Conservation (phyloP, 2,329 filamentous ascomycete genomes). For the Sarocladium kiliense region DNA sequence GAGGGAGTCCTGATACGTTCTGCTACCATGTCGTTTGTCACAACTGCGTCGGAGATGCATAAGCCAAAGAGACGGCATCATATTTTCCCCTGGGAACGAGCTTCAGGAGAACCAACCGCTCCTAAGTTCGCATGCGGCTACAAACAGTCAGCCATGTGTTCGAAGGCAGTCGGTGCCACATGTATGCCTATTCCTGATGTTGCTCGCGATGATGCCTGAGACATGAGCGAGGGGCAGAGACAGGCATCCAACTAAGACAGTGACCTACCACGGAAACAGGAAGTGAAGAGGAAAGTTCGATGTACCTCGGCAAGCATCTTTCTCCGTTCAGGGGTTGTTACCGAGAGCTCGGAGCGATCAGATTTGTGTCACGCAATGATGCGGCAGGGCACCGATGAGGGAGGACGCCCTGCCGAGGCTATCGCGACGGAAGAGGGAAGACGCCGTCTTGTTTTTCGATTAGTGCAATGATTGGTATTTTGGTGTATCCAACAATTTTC, state of each 20-base stretch:
- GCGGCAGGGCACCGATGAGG: background rate
- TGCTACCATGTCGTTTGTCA: constrained; percentile 48
- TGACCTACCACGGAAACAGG: background rate
- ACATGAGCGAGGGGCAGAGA: background rate
- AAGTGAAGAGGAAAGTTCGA: too few species aligned
- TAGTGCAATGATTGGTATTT: too few species aligned
- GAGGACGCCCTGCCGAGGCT: background rate
- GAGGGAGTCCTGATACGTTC: constrained; percentile 41
- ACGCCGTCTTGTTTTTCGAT: too few species aligned
- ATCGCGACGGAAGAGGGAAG: too few species aligned
- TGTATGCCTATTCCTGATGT: background rate
- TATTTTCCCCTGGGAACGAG: background rate
- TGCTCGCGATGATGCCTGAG: background rate
- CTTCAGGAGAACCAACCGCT: too few species aligned
- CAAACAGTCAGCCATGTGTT: too few species aligned
- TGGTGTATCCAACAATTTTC: too few species aligned
- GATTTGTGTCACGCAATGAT: background rate
- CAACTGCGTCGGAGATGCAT: constrained; percentile 31
- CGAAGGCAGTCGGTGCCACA: too few species aligned
- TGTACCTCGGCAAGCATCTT: background rate
- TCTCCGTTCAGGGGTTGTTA: background rate
- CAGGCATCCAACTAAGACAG: background rate
- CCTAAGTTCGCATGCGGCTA: too few species aligned
- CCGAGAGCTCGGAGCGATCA: too few species aligned
- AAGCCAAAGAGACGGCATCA: background rate